phyloP scores from a whole-genome alignment of 148 eudicot genomes.

The Arbutus unedo region DNA sequence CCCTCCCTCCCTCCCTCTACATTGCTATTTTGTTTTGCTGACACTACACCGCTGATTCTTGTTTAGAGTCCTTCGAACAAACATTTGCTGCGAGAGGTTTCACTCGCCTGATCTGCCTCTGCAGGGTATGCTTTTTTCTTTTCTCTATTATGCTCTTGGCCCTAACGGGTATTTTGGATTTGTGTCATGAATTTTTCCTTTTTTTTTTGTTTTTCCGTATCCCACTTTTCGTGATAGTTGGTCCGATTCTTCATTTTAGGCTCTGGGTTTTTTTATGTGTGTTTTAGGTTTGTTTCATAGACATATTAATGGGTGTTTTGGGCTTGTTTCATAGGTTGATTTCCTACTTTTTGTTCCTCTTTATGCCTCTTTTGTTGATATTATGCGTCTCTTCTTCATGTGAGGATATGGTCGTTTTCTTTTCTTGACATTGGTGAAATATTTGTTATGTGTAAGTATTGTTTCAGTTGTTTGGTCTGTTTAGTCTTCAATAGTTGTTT shows the following conservation, averaged over 20 bases:
- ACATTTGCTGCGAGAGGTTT: neutral
- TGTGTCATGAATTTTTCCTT: neutral
- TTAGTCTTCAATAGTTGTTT: neutral
- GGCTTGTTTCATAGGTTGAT: neutral
- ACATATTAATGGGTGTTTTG: neutral
- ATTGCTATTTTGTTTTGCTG: neutral
- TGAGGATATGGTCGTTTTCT: too few relatives aligned
- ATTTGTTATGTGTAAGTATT: neutral
- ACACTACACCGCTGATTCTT: neutral
- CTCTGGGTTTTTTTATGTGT: neutral
- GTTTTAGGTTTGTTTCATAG: neutral
- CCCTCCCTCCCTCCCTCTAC: neutral
- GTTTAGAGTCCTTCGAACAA: neutral
- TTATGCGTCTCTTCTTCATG: neutral
- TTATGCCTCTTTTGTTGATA: neutral
- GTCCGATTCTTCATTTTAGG: neutral
- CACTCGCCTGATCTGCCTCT: slow-evolving; percentile 16
- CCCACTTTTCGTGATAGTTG: neutral
- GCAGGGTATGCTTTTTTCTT: neutral
- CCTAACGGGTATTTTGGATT: neutral
- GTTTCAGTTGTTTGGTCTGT: neutral
- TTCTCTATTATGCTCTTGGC: neutral
- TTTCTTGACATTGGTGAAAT: neutral
- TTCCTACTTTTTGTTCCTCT: neutral
- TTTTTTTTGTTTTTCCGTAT: neutral